Evolutionary conservation across 179 eudicot species (phyloP), one percentile per base, ranked within the genome.

Genomic region (Actinidia chinensis): DNA sequence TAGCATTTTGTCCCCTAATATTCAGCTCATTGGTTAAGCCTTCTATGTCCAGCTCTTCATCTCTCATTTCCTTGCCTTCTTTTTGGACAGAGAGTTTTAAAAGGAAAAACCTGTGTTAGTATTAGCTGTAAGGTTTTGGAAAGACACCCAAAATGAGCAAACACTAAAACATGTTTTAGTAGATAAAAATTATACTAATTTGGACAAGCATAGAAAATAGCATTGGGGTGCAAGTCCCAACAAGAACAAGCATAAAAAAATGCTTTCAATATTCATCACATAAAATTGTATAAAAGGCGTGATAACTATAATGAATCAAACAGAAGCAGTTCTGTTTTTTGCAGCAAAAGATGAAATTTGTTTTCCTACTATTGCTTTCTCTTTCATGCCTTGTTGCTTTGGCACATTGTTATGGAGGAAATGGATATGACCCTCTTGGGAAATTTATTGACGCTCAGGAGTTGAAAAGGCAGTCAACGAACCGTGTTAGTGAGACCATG

Each of bases 371-470:
- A 7, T 47, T 58, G 40, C 47, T 81, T 40, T 40, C 40, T 58
- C 51, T 54, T 18, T 71, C 71, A 14, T 43, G 74, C 79, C 82
- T 79, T 33, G 52, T 65, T 22, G 77, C 68, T 64, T 44, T 68
- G 5, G 82, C 40, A 5, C 76, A 65, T 40, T 64, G 79, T 71
- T 82, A 79, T 63, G 74, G 74, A 14, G 55, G 75, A 4, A 79
- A 43, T 12, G 44, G 55, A 44, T 71, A 28, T 43, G 76, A 79
- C 13, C 85, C 83, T 9, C 76, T 84, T 9, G 55, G 17, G 8
- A 75, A 22, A 22, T 73, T 0, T 18, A 36, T 76, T 10, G 56
- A 68, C 36, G 73, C 68, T 25, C 80, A 61, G 4, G 20, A 55
- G 51, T 55, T 65, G 11, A 70, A 65, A 78, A 14, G 52, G n/a